Percentiles rank a stretch among this genome's conserved stretches.
These are phyloP conservation scores for Rubroshorea leprosula DNA, from an alignment of 345 rosid genomes.

Conservation along the genomic window DNA sequence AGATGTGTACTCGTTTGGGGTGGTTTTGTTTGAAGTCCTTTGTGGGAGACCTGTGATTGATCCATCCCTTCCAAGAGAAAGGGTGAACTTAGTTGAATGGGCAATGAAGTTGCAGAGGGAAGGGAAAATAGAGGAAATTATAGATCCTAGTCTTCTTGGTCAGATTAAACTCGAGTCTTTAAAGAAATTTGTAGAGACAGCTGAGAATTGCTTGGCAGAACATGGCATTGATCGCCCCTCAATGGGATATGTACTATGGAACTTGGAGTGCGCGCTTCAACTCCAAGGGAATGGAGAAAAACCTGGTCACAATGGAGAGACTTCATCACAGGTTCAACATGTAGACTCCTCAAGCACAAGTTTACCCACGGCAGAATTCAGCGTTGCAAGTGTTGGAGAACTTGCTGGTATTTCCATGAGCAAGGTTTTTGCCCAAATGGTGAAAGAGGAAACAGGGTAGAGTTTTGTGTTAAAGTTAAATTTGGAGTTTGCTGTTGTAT, in stretches of 20 bases:
- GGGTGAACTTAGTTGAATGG: constrained; percentile 55
- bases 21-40: constrained; percentile 37
- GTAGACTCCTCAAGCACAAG: constrained; percentile 22
- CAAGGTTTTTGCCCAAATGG: constrained; percentile 60
- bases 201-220: constrained; percentile 55
- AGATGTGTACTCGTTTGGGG: constrained; percentile 43
- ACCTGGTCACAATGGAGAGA: constrained; percentile 7
- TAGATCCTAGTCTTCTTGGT: constrained; percentile 40
- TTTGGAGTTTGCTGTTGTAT: neutral
- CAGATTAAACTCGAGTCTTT: constrained; percentile 43
- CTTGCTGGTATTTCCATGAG: constrained; percentile 52
- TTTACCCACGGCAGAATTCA: constrained; percentile 22
- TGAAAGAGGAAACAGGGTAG: constrained; percentile 43
- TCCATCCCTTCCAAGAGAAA: constrained; percentile 38
- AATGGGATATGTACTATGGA: constrained; percentile 69
- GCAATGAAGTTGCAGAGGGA: constrained; percentile 31
- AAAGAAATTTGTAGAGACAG: constrained; percentile 46
- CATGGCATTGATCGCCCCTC: constrained; percentile 46
- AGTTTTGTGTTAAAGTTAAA: neutral
- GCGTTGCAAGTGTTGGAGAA: constrained; percentile 31
- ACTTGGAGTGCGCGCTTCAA: constrained; percentile 55
- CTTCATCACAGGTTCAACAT: constrained; percentile 10
- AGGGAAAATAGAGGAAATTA: constrained; percentile 37
- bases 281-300: constrained; percentile 36
- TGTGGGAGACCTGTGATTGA: constrained; percentile 37